phyloP scores from a whole-genome alignment of 108 stramenopile genomes.

The Stephanodiscus minutulus region DNA sequence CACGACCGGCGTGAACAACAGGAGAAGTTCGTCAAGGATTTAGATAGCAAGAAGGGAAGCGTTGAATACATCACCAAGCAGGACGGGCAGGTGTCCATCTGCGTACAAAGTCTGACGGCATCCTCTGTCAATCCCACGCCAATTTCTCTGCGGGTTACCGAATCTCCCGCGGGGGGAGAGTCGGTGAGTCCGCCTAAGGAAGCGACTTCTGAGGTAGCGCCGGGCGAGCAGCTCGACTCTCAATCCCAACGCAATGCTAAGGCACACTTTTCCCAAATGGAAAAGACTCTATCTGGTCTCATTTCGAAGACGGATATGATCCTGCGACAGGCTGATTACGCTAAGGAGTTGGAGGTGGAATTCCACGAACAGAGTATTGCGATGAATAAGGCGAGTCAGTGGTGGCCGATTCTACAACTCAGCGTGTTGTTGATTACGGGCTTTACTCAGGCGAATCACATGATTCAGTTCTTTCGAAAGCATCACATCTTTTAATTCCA shows the following conservation, averaged over 20 bases:
- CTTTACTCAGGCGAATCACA: constrained; percentile 84
- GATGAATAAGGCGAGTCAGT: constrained; percentile 79
- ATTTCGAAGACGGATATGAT: constrained; percentile 65
- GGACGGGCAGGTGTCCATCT: constrained; percentile 53
- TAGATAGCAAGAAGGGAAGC: constrained; percentile 45
- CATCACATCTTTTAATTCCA: constrained; percentile 72
- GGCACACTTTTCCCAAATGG: constrained; percentile 71
- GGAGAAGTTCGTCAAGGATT: constrained; percentile 30
- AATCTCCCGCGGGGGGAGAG: constrained; percentile 50
- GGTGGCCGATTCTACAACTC: constrained; percentile 86
- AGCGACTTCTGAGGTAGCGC: not conserved
- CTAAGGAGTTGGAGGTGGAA: constrained; percentile 68
- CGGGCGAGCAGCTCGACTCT: constrained; percentile 27
- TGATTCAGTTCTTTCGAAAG: constrained; percentile 76
- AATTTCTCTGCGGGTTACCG: constrained; percentile 31
- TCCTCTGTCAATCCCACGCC: constrained; percentile 37
- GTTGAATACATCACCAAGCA: constrained; percentile 40
- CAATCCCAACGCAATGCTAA: constrained; percentile 45
- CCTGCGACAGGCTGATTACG: constrained; percentile 71
- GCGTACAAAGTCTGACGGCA: constrained; percentile 44
- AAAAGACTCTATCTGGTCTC: constrained; percentile 55
- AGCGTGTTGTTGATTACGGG: constrained; percentile 77
- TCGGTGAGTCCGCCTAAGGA: constrained; percentile 16
- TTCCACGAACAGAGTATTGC: constrained; percentile 77
- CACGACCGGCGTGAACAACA: constrained; percentile 2